Evolutionary conservation across 169 alveolate species (phyloP), one percentile per base, ranked within the genome.

Genomic region (Blepharisma undulans): DNA sequence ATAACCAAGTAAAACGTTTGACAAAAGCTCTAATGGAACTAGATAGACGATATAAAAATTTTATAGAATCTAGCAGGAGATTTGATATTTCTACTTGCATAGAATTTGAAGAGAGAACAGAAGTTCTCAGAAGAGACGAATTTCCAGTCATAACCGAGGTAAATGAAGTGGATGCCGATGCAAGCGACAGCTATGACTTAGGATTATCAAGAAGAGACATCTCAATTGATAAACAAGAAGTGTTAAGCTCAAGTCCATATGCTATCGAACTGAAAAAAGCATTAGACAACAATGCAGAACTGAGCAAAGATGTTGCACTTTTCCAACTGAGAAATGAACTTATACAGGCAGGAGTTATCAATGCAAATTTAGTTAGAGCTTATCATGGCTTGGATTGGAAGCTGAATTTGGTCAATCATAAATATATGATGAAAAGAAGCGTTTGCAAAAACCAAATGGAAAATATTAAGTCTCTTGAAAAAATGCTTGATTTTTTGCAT

Each of bases 401-500:
- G 60, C 72, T 82, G 10, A 82, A 22, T 59, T 21, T 82, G 29
- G 29, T 82, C 0, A 82, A 82, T 16, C 29, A 32, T 27, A 82
- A 82, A 60, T 33, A 25, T 7, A 27, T 32, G 77, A 82, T 82
- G 34, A 82, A 82, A 82, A 59, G 34, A 22, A n/a, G 33, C 30
- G 21, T 82, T 16, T 36, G 71, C 29, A 34, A 82, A 36, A 77
- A 36, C 33, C 89, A 82, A 30, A n/a, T n/a, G 36, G 78, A 82
- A 60, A 21, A 33, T 14, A 82, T 82, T 36, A 82, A 82, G 22
- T 82, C 89, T 8, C 60, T 82, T 32, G 89, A 82, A 82, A 74
- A 82, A 2, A 82, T 82, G 89, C 22, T 82, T 22, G 89, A 82
- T 12, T 59, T 25, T 60, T 72, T 82, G 7, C 89, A 82, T 59